Conservation (phyloP, 768 basidiomycete genomes). For the Clitopilus hobsonii region DNA sequence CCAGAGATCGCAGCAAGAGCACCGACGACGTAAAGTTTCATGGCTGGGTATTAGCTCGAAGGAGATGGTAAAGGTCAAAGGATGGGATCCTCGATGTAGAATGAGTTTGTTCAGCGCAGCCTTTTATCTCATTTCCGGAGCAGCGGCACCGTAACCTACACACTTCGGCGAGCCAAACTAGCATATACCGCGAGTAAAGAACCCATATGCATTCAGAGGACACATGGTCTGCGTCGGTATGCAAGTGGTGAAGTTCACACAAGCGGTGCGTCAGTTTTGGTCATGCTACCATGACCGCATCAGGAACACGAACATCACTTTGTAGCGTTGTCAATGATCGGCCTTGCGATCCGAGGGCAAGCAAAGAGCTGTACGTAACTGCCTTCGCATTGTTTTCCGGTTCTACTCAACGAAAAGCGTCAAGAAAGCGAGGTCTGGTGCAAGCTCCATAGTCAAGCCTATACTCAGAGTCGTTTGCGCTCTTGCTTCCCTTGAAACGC, state of each 20-base stretch:
- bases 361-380: too few relatives aligned
- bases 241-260: not conserved
- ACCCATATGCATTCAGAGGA: not conserved
- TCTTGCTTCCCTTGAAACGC: too few relatives aligned
- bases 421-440: too few relatives aligned
- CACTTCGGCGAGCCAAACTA: not conserved
- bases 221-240: not conserved
- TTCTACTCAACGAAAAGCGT: too few relatives aligned
- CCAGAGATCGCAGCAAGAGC: slow-evolving; percentile 24
- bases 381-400: too few relatives aligned
- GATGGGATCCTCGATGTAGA: not conserved
- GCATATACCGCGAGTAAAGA: not conserved
- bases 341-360: too few relatives aligned
- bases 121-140: not conserved
- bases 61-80: too few relatives aligned
- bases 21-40: slow-evolving; percentile 6
- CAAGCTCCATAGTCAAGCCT: too few relatives aligned
- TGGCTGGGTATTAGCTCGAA: not conserved
- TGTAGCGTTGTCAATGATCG: not conserved
- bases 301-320: not conserved
- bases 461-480: too few relatives aligned
- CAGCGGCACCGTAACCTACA: not conserved
- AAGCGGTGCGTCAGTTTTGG: not conserved
- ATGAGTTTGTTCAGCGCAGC: not conserved
- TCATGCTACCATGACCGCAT: not conserved